A percentile compares a stretch with the other conserved stretches of the same genome.
Evolutionary conservation across 805 yeast species (phyloP).

Genomic region (Yamadazyma laniorum): DNA sequence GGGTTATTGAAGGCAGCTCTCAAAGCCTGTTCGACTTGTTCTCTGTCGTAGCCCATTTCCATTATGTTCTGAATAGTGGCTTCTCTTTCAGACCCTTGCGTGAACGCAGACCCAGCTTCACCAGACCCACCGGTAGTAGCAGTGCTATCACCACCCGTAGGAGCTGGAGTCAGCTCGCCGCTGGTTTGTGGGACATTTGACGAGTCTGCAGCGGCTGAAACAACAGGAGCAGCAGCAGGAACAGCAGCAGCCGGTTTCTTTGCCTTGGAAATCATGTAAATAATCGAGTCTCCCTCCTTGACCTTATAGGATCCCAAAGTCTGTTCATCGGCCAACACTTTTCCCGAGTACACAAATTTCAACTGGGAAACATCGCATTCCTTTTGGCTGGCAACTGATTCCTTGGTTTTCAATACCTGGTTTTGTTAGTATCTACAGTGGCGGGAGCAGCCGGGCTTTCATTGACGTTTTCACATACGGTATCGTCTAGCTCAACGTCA

Average conservation of each 20-base stretch:
- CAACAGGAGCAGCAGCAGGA: slow-evolving; percentile 23
- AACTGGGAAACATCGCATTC: slow-evolving; percentile 58
- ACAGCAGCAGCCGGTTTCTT: slow-evolving; percentile 30
- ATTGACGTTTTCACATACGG: slow-evolving; percentile 59
- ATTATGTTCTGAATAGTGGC: slow-evolving; percentile 76
- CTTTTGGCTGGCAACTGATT: slow-evolving; percentile 64
- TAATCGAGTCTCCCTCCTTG: slow-evolving; percentile 83
- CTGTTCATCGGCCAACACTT: slow-evolving; percentile 82
- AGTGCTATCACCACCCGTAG: slow-evolving; percentile 4
- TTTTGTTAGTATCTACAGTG: too few species aligned
- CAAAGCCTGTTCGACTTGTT: slow-evolving; percentile 84
- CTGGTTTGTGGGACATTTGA: slow-evolving; percentile 19
- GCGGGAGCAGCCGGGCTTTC: too few species aligned
- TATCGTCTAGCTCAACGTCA: slow-evolving; percentile 67
- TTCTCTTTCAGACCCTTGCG: slow-evolving; percentile 76
- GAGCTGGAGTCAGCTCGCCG: slow-evolving; percentile 16
- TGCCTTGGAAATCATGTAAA: slow-evolving; percentile 76
- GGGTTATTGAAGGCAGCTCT: slow-evolving; percentile 97
- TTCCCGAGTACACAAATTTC: slow-evolving; percentile 89
- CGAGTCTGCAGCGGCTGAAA: slow-evolving; percentile 13
- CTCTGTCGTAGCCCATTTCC: slow-evolving; percentile 94
- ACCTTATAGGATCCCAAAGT: slow-evolving; percentile 69
- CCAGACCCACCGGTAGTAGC: slow-evolving; percentile 15
- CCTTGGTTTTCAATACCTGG: slow-evolving; percentile 67
- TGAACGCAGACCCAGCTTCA: slow-evolving; percentile 47